Base-by-base conservation (phyloP, 2,329 filamentous ascomycete species). In the Trichoderma sp. region DNA sequence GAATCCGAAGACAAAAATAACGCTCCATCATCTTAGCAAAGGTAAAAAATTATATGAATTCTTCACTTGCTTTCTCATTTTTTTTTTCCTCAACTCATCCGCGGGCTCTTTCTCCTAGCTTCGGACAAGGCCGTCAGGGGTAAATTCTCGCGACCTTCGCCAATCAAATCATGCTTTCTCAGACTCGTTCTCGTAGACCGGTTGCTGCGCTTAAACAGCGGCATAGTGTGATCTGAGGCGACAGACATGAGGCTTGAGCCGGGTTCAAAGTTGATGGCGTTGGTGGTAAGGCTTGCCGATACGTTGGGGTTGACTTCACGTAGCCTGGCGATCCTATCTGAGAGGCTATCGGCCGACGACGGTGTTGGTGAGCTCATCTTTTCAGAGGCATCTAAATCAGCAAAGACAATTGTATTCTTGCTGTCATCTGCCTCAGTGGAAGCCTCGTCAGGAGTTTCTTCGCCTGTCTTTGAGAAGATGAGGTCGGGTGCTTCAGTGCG, bases 401-500 rank as follows among this genome's bases (percentile, higher is more conserved):
- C 76, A 73, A 84, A 84, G 49, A 85, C 78, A 14, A 81, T 75
- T 16, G 79, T 81, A 70, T 78, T 65, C 73, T 79, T 77, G 47
- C 33, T 47, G 29, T 66, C 29, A 27, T 68, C 64, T 31, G 60
- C 69, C 5, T 67, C 69, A n/a, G 49, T 35, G 24, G 62, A 53
- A 5, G 21, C 57, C 3, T 31, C 13, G 29, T 33, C 37, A 11
- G 24, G 31, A 14, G 31, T 16, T 19, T 60, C 56, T 24, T 80
- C 82, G 21, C 82, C 77, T 61, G 83, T 75, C 55, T 78, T 79
- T 19, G 81, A 80, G 43, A 86, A 77, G 21, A 87, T 79, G 29
- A 31, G 40, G 1, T 84, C 82, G 72, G 83, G 83, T 0, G 83
- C 72, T 31, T 81, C 80, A 0, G 96, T 98, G 31, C 90, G 89